Evolutionary conservation across 164 flowering plant genomes (phyloP), one percentile per base, ranked within the genome.

Genomic region (Magnolia officinalis): DNA sequence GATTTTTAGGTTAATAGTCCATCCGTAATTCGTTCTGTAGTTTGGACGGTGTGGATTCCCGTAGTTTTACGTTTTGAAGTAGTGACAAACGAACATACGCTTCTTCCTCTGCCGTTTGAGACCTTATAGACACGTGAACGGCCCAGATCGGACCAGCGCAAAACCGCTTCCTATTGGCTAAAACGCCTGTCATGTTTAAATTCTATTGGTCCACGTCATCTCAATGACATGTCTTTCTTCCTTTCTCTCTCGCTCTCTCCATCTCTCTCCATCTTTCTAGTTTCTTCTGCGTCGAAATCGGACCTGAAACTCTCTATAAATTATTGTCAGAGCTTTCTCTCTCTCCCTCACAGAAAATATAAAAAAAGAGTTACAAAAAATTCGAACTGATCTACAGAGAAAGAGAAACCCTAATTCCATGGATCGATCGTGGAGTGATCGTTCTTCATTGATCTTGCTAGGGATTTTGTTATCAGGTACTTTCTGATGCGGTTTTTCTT

Each of bases 401-500:
- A 37, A 45, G 72, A 50, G 71, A 65, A 26, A 50, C 10, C 19
- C 66, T 67, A 58, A 14, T 59, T 78, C 77, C 76, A 88, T 89
- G 92, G 89, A 80, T 52, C 83, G 87, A 76, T 81, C 85, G 63
- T 83, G 83, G 86, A 80, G 85, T 70, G 83, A 81, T 19, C 86
- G 88, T 52, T 78, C 85, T 2, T 82, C 86, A 59, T 74, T 80
- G 72, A 78, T 87, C 76, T 84, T 86, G 1, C 50, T 79, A 0
- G 86, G 87, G 8, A 85, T 90, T 70, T 67, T 88, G 20, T 75
- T 85, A 3, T 68, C 78, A 73, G 93, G 93, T 90, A 71, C 79
- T 68, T 37, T 8, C 2, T 18, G 19, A 11, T 14, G 7, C 18
- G 37, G 14, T 26, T 24, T 19, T 67, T 31, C 49, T 8, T 6